Evolutionary conservation across 2,329 filamentous ascomycete genomes (phyloP).

Genomic region (Ramularia collo-cygni): DNA sequence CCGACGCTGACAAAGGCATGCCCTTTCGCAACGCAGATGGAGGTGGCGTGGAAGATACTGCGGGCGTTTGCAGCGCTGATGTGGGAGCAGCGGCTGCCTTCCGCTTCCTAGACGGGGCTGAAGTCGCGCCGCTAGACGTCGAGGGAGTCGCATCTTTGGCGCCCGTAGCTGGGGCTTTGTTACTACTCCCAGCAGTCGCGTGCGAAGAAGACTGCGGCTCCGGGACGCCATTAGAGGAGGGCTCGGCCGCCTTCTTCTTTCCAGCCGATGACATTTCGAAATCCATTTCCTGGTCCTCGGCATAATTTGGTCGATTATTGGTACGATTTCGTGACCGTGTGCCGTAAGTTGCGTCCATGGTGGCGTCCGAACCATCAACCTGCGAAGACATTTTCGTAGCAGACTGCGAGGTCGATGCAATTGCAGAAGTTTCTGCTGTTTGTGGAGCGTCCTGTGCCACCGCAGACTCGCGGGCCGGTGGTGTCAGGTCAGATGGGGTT

Average conservation of each 20-base stretch:
- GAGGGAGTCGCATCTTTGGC: constrained; percentile 30
- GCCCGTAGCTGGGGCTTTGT: constrained; percentile 4
- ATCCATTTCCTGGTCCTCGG: constrained; percentile 88
- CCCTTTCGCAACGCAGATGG: constrained; percentile 22
- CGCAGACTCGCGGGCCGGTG: constrained; percentile 15
- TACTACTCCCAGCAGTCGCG: constrained; percentile 8
- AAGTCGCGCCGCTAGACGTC: constrained; percentile 49
- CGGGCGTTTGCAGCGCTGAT: constrained; percentile 19
- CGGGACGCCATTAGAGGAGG: constrained; percentile 11
- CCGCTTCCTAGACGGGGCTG: constrained; percentile 65
- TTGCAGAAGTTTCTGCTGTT: constrained; percentile 20
- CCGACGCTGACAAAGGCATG: constrained; percentile 24
- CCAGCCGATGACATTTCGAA: constrained; percentile 56
- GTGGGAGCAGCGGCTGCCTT: constrained; percentile 56
- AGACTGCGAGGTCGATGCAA: constrained; percentile 11
- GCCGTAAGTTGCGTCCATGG: constrained; percentile 58
- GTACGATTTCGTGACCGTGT: constrained; percentile 89
- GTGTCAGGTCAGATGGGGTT: constrained; percentile 17
- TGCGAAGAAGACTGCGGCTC: constrained; percentile 11
- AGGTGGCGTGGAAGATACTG: constrained; percentile 19
- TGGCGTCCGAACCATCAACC: constrained; percentile 20
- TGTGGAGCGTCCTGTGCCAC: constrained; percentile 20
- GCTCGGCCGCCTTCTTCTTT: constrained; percentile 32
- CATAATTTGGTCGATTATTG: constrained; percentile 81
- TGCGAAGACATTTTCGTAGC: constrained; percentile 13